Evolutionary conservation across 2,329 filamentous ascomycete species (phyloP), one percentile per base, ranked within the genome.

Genomic region (Kalmusia sp.): DNA sequence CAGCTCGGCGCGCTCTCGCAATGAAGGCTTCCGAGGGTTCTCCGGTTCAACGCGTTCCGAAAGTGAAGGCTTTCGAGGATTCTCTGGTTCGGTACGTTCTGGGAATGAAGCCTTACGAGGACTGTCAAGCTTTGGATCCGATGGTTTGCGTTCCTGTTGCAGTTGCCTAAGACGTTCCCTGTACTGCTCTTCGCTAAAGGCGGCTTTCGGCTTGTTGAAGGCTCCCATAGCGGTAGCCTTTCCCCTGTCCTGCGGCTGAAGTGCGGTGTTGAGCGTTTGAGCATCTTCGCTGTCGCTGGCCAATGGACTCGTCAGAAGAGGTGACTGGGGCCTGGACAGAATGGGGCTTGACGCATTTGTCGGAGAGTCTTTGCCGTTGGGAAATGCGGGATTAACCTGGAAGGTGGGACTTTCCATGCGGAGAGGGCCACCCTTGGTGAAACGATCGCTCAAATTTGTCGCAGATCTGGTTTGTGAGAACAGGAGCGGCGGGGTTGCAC

Each of bases 121-220:
- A 37, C 41, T 51, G 11, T 57, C 54, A 5, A 52, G 38, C 30
- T 56, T 59, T 9, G 61, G 47, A 2, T 77, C 73, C 28, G 88
- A 84, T 0, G 85, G 85, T 51, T 89, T 88, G 22, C 88, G 84
- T 24, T 87, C 90, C 65, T 90, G 85, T 58, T 93, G 90, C 71
- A 96, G 84, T 70, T 92, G 90, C 41, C 90, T 78, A 67, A 96
- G 90, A 38, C 92, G 86, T 68, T 96, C 89, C 4, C 90, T 84
- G 65, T 91, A 97, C 66, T 91, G 90, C 17, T 88, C 86, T 67
- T 97, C 93, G 65, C 96, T 91, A 62, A 95, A 96, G 6, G 87
- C 84, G 45, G 88, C 84, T 2, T 79, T 77, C 1, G 92, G 90
- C 68, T 92, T 92, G 59, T 89, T 89, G 72, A 89, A 89, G 0